A percentile compares a stretch with the other conserved stretches of the same genome.
Evolutionary conservation across 257 asterid genomes (phyloP).

Genomic region (Rehmannia glutinosa): DNA sequence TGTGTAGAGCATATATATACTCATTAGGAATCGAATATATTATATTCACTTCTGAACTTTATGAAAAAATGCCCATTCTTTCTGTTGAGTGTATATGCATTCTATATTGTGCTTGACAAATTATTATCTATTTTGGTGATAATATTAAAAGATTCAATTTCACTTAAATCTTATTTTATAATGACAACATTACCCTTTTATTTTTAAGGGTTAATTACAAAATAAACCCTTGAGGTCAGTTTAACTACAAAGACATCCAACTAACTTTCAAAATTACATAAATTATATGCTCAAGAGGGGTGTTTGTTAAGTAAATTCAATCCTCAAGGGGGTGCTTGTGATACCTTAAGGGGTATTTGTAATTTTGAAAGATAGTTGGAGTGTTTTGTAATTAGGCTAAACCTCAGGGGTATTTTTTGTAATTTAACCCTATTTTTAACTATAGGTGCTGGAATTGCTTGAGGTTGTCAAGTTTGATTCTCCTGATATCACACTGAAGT

Average conservation of each 20-base stretch:
- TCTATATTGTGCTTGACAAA: constrained; percentile 1
- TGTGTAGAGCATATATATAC: background rate
- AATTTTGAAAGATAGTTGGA: no score
- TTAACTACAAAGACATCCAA: no score
- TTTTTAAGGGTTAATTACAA: no score
- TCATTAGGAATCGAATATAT: background rate
- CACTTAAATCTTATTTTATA: background rate
- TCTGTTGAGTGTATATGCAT: background rate
- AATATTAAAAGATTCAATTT: background rate
- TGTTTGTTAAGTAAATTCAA: no score
- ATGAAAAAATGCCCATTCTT: background rate
- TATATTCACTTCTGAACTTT: background rate
- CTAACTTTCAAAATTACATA: no score
- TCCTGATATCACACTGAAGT: constrained; percentile 60
- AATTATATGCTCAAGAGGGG: no score
- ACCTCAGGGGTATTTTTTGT: no score
- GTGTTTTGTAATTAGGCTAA: no score
- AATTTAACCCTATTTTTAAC: constrained; percentile 18
- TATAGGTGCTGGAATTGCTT: constrained; percentile 80
- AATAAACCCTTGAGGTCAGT: no score
- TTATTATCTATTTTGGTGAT: background rate
- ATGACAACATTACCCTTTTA: background rate
- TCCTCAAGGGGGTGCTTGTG: no score
- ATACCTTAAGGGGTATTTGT: no score
- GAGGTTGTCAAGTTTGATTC: constrained; percentile 78